Base-by-base conservation (phyloP, 2,329 filamentous ascomycete species). In the Colletotrichum tanaceti region DNA sequence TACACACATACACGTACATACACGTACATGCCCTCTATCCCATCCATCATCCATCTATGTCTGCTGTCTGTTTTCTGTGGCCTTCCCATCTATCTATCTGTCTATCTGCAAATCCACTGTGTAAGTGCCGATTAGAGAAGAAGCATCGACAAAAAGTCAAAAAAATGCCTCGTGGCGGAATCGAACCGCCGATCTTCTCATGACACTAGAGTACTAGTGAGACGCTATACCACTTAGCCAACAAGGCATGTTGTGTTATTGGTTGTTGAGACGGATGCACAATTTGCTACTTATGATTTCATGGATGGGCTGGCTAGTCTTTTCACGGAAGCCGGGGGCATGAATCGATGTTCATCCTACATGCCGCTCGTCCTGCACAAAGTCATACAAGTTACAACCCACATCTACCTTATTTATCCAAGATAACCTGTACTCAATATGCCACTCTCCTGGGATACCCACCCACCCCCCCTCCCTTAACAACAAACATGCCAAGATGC, bases 201-300 rank as follows among this genome's bases (percentile, higher is more conserved):
- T 68, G 41, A 44, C 54, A 58, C 54, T 57, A 57, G 32, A 5
- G 1, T 68, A 68, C 65, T 68, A 68, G 65, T 68, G 65, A 68
- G 65, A 54, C 65, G 65, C 65, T 68, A 50, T 68, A 68, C 65
- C 65, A 68, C 65, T 68, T 54, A 68, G 65, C 65, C 65, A 68
- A 68, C 65, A 57, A 68, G 65, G 50, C 60, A 16, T 9, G 6
- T 49, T 43, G 13, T 28, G 6, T 28, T 4, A 6, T 41, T 54
- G 4, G 2, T 38, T 16, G 43, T 22, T 52, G 20, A 5, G n/a
- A n/a, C n/a, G n/a, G n/a, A n/a, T n/a, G n/a, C n/a, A n/a, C n/a
- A n/a, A n/a, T n/a, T n/a, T n/a, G n/a, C n/a, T n/a, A n/a, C n/a
- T n/a, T n/a, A n/a, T n/a, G n/a, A n/a, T n/a, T n/a, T n/a, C n/a